Conservation (phyloP, 139 green algal species). For the Haematococcus lacustris region DNA sequence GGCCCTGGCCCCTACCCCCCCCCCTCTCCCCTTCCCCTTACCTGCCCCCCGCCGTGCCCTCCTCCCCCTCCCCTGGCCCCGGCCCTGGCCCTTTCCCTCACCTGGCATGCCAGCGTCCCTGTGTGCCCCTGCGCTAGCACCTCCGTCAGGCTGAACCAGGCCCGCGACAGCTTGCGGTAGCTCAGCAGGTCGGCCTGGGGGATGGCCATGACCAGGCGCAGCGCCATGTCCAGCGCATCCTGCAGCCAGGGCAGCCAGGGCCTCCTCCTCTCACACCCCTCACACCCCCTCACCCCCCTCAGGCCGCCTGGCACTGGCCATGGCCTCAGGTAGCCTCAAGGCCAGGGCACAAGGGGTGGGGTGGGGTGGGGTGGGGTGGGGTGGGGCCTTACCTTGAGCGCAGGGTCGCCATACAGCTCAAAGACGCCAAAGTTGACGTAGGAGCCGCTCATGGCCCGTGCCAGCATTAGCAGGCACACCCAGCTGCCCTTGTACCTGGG, state of each 20-base stretch:
- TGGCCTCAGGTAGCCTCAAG: too few species aligned
- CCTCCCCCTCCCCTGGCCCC: too few species aligned
- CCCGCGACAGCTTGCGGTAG: conserved; percentile 54
- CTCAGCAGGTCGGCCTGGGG: conserved; percentile 70
- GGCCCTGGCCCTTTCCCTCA: too few species aligned
- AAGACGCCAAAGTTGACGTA: conserved; percentile 99
- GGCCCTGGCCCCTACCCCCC: too few species aligned
- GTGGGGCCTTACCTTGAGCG: conserved; percentile 66
- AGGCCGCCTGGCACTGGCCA: too few species aligned
- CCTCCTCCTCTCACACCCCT: too few species aligned
- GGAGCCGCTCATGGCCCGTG: conserved; percentile 79
- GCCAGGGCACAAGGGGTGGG: too few species aligned
- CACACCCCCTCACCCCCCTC: too few species aligned
- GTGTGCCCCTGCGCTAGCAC: conserved; percentile 80
- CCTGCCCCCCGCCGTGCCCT: too few species aligned
- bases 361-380: too few species aligned
- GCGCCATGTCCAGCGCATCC: conserved; percentile 79
- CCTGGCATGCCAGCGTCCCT: conserved; percentile 34
- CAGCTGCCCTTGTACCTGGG: conserved; percentile 93
- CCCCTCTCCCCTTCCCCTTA: too few species aligned
- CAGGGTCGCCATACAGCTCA: conserved; percentile 92
- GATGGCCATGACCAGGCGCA: conserved; percentile 83
- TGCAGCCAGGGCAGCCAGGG: too few species aligned
- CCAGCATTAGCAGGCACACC: conserved; percentile 78
- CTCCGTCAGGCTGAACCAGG: conserved; percentile 78